A percentile compares a stretch with the other conserved stretches of the same genome.
These are phyloP conservation scores for Nowakowskiella sp. DNA, from an alignment of 192 early-diverging fungal species.

Conservation along the genomic window DNA sequence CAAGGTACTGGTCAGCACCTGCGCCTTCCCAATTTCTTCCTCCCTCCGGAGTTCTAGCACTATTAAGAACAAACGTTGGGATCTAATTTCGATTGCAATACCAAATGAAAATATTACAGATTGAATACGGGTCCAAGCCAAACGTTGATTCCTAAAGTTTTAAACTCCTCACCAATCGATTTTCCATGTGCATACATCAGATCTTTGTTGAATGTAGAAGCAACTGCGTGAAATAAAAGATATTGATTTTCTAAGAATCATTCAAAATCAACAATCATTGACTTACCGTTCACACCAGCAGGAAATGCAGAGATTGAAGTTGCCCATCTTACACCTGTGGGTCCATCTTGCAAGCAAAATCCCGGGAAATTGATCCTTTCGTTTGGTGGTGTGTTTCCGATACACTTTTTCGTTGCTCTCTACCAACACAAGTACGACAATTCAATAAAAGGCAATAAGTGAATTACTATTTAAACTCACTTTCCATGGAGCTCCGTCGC, in stretches of 20 bases:
- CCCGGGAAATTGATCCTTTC: constrained; percentile 17
- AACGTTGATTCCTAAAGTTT: not conserved
- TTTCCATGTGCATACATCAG: not conserved
- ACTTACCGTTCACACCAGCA: constrained; percentile 10
- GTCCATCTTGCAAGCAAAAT: not conserved
- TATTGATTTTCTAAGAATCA: not conserved
- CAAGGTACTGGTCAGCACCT: constrained; percentile 19
- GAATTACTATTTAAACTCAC: too few species aligned
- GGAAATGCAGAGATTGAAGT: constrained; percentile 32
- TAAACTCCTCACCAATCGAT: not conserved
- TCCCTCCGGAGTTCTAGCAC: not conserved
- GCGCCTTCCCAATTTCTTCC: constrained; percentile 9
- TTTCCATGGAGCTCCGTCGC: too few species aligned
- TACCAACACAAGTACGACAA: too few species aligned
- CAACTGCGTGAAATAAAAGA: constrained; percentile 1
- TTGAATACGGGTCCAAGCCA: not conserved
- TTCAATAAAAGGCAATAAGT: too few species aligned
- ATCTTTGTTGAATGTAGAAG: not conserved
- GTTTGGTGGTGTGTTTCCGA: constrained; percentile 38
- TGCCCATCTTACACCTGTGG: constrained; percentile 11
- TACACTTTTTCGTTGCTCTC: constrained; percentile 34
- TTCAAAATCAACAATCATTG: not conserved
- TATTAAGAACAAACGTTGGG: too few species aligned
- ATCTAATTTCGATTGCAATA: too few species aligned
- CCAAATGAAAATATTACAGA: too few species aligned